These are phyloP conservation scores for Phytophthora citrophthora DNA, from an alignment of 352 stramenopile species.

Conservation along the genomic window DNA sequence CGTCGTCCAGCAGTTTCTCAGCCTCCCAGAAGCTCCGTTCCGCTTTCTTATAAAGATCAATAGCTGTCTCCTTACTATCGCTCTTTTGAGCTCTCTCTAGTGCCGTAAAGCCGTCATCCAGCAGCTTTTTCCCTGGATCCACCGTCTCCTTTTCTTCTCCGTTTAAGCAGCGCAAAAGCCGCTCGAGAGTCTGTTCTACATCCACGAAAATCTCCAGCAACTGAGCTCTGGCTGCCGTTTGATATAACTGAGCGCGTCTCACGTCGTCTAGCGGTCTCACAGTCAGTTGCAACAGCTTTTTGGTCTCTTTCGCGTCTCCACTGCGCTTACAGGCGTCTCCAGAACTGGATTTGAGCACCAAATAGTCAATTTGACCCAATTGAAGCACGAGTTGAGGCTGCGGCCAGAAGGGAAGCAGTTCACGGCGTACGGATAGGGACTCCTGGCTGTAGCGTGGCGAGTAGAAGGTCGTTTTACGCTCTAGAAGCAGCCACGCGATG, in stretches of 20 bases:
- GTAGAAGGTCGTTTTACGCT: constrained; percentile 45
- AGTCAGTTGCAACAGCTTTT: constrained; percentile 42
- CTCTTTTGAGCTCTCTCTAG: constrained; percentile 41
- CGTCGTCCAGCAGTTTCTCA: constrained; percentile 41
- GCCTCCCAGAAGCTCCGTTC: constrained; percentile 43
- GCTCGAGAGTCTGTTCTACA: constrained; percentile 28
- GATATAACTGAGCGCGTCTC: constrained; percentile 43
- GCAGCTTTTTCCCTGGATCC: constrained; percentile 18
- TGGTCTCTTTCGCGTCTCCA: constrained; percentile 30
- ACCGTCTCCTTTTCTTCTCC: not conserved
- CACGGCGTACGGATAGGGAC: constrained; percentile 18
- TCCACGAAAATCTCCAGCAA: constrained; percentile 53
- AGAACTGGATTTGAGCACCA: constrained; percentile 31
- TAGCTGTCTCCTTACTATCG: constrained; percentile 4
- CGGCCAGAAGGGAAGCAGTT: constrained; percentile 42
- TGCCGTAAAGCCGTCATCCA: constrained; percentile 51
- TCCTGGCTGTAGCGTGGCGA: constrained; percentile 42
- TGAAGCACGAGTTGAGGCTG: constrained; percentile 41
- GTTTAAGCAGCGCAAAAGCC: constrained; percentile 22
- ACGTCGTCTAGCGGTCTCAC: constrained; percentile 53
- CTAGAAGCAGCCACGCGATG: constrained; percentile 41
- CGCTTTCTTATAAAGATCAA: constrained; percentile 43
- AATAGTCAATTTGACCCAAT: constrained; percentile 25
- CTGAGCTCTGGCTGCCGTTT: constrained; percentile 46
- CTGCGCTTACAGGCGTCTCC: constrained; percentile 22